Percentiles rank a stretch among this genome's conserved stretches.
Conservation (phyloP, 495 filamentous ascomycete genomes). For the Podospora anserina region DNA sequence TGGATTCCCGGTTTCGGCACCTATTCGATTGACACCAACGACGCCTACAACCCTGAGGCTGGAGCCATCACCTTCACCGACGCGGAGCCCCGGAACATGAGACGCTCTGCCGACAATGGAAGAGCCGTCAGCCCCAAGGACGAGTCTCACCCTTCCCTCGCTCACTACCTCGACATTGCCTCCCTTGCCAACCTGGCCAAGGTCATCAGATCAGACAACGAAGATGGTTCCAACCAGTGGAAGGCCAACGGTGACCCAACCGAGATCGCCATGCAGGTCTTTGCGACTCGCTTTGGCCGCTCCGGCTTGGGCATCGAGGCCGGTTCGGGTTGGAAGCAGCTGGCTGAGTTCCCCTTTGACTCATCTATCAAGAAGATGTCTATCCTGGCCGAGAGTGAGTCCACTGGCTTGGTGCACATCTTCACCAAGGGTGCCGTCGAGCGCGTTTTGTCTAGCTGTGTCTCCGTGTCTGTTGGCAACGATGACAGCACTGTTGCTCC, state of each 20-base stretch:
- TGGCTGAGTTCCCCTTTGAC: slow-evolving; percentile 77
- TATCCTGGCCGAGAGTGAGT: slow-evolving; percentile 55
- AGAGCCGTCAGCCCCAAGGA: background rate
- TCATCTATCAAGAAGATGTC: slow-evolving; percentile 80
- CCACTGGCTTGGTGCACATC: slow-evolving; percentile 41
- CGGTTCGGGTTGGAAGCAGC: slow-evolving; percentile 38
- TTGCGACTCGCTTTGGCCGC: slow-evolving; percentile 65
- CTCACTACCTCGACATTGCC: slow-evolving; percentile 13
- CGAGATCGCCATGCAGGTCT: slow-evolving; percentile 78
- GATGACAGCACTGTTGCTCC: slow-evolving; percentile 23
- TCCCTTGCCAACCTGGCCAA: slow-evolving; percentile 11
- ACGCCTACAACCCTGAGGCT: slow-evolving; percentile 37
- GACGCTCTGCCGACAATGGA: slow-evolving; percentile 4
- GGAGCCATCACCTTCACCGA: slow-evolving; percentile 22
- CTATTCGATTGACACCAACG: slow-evolving; percentile 8
- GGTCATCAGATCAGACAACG: slow-evolving; percentile 26
- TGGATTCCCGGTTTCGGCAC: slow-evolving; percentile 1
- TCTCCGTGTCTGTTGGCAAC: slow-evolving; percentile 33
- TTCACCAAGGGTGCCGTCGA: slow-evolving; percentile 84
- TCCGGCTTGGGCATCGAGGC: slow-evolving; percentile 53
- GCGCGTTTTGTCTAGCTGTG: slow-evolving; percentile 56
- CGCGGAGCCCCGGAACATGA: slow-evolving; percentile 1
- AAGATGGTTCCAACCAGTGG: slow-evolving; percentile 47
- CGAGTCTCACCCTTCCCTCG: background rate
- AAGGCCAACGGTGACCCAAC: slow-evolving; percentile 75